Percentiles rank a stretch among this genome's conserved stretches.
Evolutionary conservation across 176 grass and related monocot genomes (phyloP).

Genomic region (Thalia dealbata): DNA sequence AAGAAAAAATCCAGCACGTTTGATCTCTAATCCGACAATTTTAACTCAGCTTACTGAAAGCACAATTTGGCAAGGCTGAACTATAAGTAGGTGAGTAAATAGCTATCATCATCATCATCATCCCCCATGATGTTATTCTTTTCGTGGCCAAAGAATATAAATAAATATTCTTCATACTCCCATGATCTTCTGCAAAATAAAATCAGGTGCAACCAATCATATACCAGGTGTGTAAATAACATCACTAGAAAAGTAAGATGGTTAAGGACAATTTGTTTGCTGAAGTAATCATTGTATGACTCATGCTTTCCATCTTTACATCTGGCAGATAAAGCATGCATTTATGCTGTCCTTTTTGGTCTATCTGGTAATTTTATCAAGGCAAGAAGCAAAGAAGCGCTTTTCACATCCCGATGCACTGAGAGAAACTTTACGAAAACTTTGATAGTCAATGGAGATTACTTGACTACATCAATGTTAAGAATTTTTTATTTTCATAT

Average conservation of each 20-base stretch:
- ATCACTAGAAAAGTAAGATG: background rate
- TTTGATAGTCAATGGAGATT: too few species aligned
- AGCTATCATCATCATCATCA: background rate
- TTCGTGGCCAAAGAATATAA: background rate
- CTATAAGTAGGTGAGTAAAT: background rate
- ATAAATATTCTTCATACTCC: background rate
- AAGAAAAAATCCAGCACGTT: background rate
- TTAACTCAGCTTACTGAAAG: background rate
- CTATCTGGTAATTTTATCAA: background rate
- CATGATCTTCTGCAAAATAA: background rate
- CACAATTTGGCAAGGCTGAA: background rate
- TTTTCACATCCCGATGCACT: too few species aligned
- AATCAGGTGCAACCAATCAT: background rate
- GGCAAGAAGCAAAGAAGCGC: background rate
- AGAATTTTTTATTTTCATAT: too few species aligned
- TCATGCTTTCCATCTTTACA: background rate
- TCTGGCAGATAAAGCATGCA: background rate
- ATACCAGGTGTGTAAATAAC: background rate
- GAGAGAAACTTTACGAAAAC: too few species aligned
- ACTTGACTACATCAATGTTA: too few species aligned
- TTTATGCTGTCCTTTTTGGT: background rate
- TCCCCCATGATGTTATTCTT: too few species aligned
- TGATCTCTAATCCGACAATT: background rate
- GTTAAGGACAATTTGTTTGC: background rate
- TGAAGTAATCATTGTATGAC: background rate